These are phyloP conservation scores for Cryptococcus sp. DNA, from an alignment of 1,284 basidiomycete genomes.

Conservation along the genomic window DNA sequence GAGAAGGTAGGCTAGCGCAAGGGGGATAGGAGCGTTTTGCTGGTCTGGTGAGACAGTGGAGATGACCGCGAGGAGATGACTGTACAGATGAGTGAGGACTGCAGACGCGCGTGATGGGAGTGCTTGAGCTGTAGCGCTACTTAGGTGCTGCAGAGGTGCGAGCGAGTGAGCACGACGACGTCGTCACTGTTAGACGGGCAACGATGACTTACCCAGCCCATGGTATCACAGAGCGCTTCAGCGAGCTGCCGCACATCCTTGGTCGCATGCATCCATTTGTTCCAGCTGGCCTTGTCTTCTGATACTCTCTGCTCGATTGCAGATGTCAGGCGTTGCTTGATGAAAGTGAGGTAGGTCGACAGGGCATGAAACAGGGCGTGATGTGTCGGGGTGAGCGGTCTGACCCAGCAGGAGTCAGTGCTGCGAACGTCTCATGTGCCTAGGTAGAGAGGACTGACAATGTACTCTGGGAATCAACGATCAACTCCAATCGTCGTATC, in stretches of 20 bases:
- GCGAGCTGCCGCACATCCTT: conserved; percentile 30
- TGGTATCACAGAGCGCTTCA: conserved; percentile 29
- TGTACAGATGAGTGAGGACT: conserved; percentile 41
- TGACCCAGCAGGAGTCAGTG: conserved; percentile 12
- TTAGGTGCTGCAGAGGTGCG: conserved; percentile 25
- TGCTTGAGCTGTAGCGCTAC: conserved; percentile 18
- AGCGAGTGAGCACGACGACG: background rate
- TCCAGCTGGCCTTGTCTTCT: conserved; percentile 21
- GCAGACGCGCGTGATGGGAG: conserved; percentile 38
- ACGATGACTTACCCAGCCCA: conserved; percentile 36
- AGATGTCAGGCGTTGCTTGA: conserved; percentile 33
- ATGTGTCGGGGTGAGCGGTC: conserved; percentile 46
- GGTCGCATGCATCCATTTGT: conserved; percentile 27
- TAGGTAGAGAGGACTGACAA: conserved; percentile 21
- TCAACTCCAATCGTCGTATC: conserved; percentile 41
- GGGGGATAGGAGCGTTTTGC: conserved; percentile 11
- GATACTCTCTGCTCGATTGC: conserved; percentile 19
- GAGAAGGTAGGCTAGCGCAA: conserved; percentile 43
- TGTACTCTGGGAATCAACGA: conserved; percentile 35
- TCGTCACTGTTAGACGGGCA: background rate
- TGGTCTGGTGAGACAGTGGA: conserved; percentile 23
- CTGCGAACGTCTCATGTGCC: background rate
- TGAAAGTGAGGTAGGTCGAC: conserved; percentile 39
- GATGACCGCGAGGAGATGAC: conserved; percentile 33
- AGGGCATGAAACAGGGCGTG: conserved; percentile 46